These are phyloP conservation scores for Jacaranda mimosifolia DNA, from an alignment of 257 asterid genomes.

Conservation along the genomic window DNA sequence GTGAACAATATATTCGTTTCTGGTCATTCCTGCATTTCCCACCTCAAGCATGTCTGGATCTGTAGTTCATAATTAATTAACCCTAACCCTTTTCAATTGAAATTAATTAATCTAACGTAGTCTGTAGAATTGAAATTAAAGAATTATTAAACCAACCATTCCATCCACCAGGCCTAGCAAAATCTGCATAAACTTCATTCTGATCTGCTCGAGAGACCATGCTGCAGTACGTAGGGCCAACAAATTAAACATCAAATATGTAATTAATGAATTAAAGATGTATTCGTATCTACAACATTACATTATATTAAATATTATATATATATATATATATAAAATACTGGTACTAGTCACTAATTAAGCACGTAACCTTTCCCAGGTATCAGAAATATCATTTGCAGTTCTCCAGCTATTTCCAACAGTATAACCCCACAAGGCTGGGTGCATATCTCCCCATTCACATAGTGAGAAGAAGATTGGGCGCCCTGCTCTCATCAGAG, in stretches of 20 bases:
- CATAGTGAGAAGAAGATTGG: conserved; percentile 80
- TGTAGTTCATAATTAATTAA: conserved; percentile 25
- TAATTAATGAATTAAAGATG: no score
- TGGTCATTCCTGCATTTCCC: conserved; percentile 91
- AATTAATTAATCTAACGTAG: not conserved
- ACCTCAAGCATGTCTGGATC: conserved; percentile 97
- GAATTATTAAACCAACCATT: conserved; percentile 56
- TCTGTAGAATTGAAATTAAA: not conserved
- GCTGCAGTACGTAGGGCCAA: conserved; percentile 41
- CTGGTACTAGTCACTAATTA: no score
- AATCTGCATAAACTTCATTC: conserved; percentile 81
- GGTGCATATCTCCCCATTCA: conserved; percentile 97
- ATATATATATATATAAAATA: no score
- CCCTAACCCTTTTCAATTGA: not conserved
- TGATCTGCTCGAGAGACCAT: conserved; percentile 87
- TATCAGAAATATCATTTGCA: conserved; percentile 71
- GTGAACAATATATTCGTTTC: conserved; percentile 72
- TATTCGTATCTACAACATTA: no score
- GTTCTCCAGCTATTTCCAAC: conserved; percentile 93
- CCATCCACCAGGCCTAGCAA: conserved; percentile 95
- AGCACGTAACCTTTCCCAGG: conserved; percentile 66
- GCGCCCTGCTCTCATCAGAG: conserved; percentile 69
- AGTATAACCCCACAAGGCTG: conserved; percentile 75
- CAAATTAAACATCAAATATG: not conserved
- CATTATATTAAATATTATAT: no score